Conservation (phyloP, 495 filamentous ascomycete genomes). For the Penicillium bovifimosum region DNA sequence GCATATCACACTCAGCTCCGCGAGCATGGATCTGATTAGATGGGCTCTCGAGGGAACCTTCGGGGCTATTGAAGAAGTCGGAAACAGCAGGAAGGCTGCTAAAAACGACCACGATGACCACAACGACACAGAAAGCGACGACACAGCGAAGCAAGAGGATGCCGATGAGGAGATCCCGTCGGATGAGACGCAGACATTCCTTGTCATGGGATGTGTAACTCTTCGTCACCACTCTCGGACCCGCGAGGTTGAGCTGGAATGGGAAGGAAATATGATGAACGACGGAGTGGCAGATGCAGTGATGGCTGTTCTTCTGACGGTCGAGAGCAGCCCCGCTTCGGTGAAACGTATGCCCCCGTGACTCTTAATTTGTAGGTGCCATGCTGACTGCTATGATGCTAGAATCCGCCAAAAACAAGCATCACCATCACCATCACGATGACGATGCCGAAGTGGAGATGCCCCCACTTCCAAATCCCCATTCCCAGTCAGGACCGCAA, state of each 20-base stretch:
- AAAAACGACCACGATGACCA: constrained; percentile 24
- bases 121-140: constrained; percentile 26
- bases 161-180: constrained; percentile 49
- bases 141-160: constrained; percentile 36
- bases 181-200: constrained; percentile 49
- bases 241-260: constrained; percentile 84
- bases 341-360: constrained; percentile 68
- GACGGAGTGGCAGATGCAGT: constrained; percentile 95
- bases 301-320: constrained; percentile 79
- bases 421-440: constrained; percentile 53
- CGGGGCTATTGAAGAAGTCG: constrained; percentile 71
- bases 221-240: constrained; percentile 59
- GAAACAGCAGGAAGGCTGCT: constrained; percentile 32
- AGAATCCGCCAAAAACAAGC: constrained; percentile 53
- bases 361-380: not conserved
- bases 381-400: constrained; percentile 12
- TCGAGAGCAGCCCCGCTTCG: constrained; percentile 90
- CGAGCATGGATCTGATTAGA: constrained; percentile 82
- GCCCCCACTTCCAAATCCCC: constrained; percentile 52
- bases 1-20: constrained; percentile 74
- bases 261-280: constrained; percentile 97
- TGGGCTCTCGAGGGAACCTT: constrained; percentile 96
- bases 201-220: constrained; percentile 86
- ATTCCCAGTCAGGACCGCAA: constrained; percentile 60
- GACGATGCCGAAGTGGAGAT: constrained; percentile 32